Conservation (phyloP, 1,284 basidiomycete species). For the Cutaneotrichosporon arboriforme region DNA sequence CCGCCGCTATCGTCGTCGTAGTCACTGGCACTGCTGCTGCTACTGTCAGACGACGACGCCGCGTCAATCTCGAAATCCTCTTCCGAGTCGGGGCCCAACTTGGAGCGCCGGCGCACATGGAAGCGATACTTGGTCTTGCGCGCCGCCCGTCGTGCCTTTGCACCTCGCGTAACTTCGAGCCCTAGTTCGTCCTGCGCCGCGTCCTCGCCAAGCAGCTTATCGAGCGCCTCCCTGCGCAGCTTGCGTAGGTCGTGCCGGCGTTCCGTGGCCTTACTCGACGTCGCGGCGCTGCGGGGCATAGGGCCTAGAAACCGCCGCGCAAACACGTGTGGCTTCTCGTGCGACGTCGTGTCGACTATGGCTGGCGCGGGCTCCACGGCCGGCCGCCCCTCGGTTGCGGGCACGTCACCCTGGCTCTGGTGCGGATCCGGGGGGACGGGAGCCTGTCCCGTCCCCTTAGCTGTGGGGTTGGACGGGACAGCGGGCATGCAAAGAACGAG, state of each 20-base stretch:
- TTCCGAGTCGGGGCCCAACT: constrained; percentile 2
- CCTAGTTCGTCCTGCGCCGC: not conserved
- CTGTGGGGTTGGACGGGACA: too few relatives aligned
- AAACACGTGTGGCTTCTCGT: constrained; percentile 25
- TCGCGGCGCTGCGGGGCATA: constrained; percentile 30
- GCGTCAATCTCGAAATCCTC: constrained; percentile 13
- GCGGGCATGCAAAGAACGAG: too few relatives aligned
- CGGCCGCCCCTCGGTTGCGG: not conserved
- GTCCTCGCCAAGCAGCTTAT: not conserved
- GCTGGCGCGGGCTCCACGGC: constrained; percentile 27
- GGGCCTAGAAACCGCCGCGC: constrained; percentile 40
- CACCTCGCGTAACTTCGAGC: constrained; percentile 1
- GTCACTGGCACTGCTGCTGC: not conserved
- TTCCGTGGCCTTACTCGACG: constrained; percentile 22
- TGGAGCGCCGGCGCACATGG: constrained; percentile 11
- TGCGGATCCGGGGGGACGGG: too few relatives aligned
- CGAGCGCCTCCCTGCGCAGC: constrained; percentile 12
- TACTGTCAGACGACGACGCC: not conserved
- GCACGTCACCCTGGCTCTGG: not conserved
- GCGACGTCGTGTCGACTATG: constrained; percentile 23
- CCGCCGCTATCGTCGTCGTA: constrained; percentile 8
- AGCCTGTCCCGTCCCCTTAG: too few relatives aligned
- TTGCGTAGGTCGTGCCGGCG: constrained; percentile 18
- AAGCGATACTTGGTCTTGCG: constrained; percentile 17
- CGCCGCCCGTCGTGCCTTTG: not conserved